These are phyloP conservation scores for Thozetella sp. DNA, from an alignment of 495 filamentous ascomycete genomes.

Conservation along the genomic window DNA sequence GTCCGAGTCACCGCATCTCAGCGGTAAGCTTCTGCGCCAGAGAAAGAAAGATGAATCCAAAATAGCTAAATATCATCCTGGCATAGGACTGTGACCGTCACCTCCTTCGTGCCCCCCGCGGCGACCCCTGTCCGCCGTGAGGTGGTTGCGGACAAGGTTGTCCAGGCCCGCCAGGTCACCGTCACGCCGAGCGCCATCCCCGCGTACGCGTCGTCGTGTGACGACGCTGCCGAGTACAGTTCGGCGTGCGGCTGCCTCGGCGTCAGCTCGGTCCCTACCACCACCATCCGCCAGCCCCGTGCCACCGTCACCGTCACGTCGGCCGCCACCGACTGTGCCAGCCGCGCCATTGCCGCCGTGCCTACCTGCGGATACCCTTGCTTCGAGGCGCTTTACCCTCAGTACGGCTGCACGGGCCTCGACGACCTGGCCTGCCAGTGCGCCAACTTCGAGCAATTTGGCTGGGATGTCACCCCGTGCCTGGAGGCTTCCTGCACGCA, in stretches of 20 bases:
- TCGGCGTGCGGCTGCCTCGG: neutral
- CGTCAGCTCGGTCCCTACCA: neutral
- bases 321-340: neutral
- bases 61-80: neutral
- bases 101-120: neutral
- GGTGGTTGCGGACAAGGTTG: neutral
- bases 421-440: constrained; percentile 4
- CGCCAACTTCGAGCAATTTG: neutral
- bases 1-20: neutral
- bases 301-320: constrained; percentile 1
- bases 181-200: neutral
- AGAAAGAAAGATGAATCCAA: neutral
- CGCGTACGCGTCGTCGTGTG: neutral
- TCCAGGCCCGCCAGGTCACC: neutral
- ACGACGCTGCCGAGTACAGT: neutral
- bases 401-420: constrained; percentile 1
- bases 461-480: neutral
- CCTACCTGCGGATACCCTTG: neutral
- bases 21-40: neutral
- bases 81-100: neutral
- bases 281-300: neutral
- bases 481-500: neutral
- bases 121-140: neutral
- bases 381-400: neutral
- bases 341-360: neutral